Conservation (phyloP, 352 stramenopile genomes). For the Phytophthora foliorum region DNA sequence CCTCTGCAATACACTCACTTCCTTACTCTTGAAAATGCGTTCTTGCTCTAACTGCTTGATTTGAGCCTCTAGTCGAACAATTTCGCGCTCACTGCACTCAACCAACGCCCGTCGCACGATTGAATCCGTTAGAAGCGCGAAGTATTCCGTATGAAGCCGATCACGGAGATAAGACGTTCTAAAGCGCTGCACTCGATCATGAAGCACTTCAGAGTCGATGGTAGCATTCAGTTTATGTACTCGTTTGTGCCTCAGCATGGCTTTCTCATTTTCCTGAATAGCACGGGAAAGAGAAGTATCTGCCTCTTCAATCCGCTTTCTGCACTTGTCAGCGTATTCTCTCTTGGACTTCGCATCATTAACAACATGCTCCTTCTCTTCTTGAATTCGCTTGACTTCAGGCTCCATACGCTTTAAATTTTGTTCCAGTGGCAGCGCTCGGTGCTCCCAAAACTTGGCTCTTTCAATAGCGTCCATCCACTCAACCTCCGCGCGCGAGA, state of each 20-base stretch:
- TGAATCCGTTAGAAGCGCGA: slow-evolving; percentile 66
- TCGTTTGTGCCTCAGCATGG: slow-evolving; percentile 45
- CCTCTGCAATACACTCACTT: slow-evolving; percentile 59
- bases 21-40: slow-evolving; percentile 54
- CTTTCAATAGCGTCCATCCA: slow-evolving; percentile 69
- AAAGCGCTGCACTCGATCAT: slow-evolving; percentile 74
- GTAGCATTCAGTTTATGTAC: slow-evolving; percentile 61
- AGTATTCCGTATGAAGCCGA: slow-evolving; percentile 64
- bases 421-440: slow-evolving; percentile 23
- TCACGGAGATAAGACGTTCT: slow-evolving; percentile 66
- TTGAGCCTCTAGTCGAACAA: slow-evolving; percentile 42
- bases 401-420: slow-evolving; percentile 52
- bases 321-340: slow-evolving; percentile 54
- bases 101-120: slow-evolving; percentile 63
- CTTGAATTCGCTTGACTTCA: slow-evolving; percentile 54
- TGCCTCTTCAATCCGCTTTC: slow-evolving; percentile 42
- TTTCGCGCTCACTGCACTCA: slow-evolving; percentile 56
- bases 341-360: slow-evolving; percentile 61
- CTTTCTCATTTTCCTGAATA: slow-evolving; percentile 52
- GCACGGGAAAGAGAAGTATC: slow-evolving; percentile 43
- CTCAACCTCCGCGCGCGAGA: slow-evolving; percentile 45
- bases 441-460: slow-evolving; percentile 45
- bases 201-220: slow-evolving; percentile 79
- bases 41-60: slow-evolving; percentile 51
- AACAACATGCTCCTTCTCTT: slow-evolving; percentile 65